A percentile compares a stretch with the other conserved stretches of the same genome.
These are phyloP conservation scores for Globisporangium ultimum DNA, from an alignment of 352 stramenopile genomes.

Conservation along the genomic window DNA sequence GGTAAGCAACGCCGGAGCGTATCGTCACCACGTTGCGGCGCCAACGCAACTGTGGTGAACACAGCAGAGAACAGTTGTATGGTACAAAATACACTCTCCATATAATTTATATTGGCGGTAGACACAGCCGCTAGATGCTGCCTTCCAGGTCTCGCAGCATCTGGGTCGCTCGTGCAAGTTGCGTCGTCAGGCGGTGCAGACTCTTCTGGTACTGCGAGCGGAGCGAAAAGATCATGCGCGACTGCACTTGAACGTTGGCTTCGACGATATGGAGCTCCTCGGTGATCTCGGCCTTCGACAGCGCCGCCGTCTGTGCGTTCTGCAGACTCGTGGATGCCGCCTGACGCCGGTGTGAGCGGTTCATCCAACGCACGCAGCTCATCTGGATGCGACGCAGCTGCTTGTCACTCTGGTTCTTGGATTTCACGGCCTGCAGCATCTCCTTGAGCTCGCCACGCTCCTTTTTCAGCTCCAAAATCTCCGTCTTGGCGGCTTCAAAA, in stretches of 20 bases:
- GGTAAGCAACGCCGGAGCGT: constrained; percentile 64
- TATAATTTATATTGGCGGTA: neutral
- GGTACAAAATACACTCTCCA: neutral
- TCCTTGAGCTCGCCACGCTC: constrained; percentile 46
- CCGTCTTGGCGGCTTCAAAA: constrained; percentile 35
- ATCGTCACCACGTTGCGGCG: constrained; percentile 54
- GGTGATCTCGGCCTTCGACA: constrained; percentile 46
- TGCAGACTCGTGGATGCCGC: constrained; percentile 28
- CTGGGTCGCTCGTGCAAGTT: constrained; percentile 33
- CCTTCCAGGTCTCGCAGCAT: constrained; percentile 30
- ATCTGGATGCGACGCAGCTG: constrained; percentile 47
- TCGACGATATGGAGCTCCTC: constrained; percentile 42
- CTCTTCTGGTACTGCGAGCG: constrained; percentile 48
- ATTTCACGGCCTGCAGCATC: constrained; percentile 43
- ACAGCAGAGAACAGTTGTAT: neutral
- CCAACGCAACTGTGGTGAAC: constrained; percentile 64
- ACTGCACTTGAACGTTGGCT: constrained; percentile 30
- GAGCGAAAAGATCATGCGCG: constrained; percentile 45
- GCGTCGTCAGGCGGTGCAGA: constrained; percentile 37
- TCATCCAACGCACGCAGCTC: constrained; percentile 69
- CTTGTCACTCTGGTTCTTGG: constrained; percentile 46
- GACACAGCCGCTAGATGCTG: constrained; percentile 10
- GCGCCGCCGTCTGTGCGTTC: constrained; percentile 31
- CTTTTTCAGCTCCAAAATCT: constrained; percentile 45
- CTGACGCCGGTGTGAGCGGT: constrained; percentile 47